Evolutionary conservation across 2,329 filamentous ascomycete species (phyloP), one percentile per base, ranked within the genome.

Genomic region (Xylariaceae sp.): DNA sequence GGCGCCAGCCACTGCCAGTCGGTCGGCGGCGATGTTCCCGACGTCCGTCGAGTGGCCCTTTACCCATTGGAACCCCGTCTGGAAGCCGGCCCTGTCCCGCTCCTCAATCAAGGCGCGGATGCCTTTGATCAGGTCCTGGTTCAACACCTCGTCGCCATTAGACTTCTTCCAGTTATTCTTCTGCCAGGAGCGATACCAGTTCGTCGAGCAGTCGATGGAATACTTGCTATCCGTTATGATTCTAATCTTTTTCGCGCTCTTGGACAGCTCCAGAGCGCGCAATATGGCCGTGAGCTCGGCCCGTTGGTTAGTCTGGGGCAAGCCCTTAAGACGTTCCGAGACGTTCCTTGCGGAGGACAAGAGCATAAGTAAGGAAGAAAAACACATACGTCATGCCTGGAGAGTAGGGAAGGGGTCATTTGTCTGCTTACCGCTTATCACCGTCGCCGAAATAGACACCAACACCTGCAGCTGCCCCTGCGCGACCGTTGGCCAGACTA

Each of bases 201-300:
- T 81, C 0, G 88, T 96, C 30, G 92, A 85, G 70, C 93, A 97
- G 65, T 92, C 88, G 73, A 97, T 96, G 1, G 90, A 83, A 75
- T 97, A 97, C 69, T 87, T 86, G 73, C 89, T 94, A 75, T 99
- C 94, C n/a, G 87, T 92, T 71, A 87, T 82, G 65, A 99, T 95
- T 58, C 86, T 82, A 10, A 95, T 82, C 61, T 85, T 79, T 59
- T 88, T 82, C 59, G 87, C 80, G 13, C 82, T 75, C 0, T 89
- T 87, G 1, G 87, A 85, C 51, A 88, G 83, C 69, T 97, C 86
- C 18, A 97, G 80, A 0, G 92, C 92, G 59, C 92, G 88, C 35
- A 90, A 79, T 63, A 97, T 88, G 6, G 92, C 94, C 23, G 89
- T 92, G 60, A 99, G 79, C 76, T 99, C 94, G n/a, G 93, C 94